Percentiles rank a stretch among this genome's conserved stretches.
These are phyloP conservation scores for Sisymbrium altissimum DNA, from an alignment of 345 rosid genomes.

Conservation along the genomic window DNA sequence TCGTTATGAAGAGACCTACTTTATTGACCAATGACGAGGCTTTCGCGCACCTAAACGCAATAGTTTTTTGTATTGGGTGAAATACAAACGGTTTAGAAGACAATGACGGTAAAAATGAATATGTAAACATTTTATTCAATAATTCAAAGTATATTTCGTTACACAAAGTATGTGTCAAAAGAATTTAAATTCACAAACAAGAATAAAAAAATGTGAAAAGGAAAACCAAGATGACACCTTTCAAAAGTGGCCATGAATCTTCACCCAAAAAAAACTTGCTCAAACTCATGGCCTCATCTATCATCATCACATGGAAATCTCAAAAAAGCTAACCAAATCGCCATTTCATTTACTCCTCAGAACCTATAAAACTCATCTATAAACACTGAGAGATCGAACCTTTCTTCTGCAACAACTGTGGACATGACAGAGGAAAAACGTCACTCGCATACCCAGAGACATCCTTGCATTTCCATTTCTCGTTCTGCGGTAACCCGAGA, in stretches of 20 bases:
- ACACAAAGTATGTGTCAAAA: constrained; percentile 13
- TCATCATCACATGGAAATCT: constrained; percentile 2
- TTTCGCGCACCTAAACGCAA: constrained; percentile 21
- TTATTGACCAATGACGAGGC: constrained; percentile 4
- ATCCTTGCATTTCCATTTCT: constrained; percentile 77
- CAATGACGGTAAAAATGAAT: neutral
- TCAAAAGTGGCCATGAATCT: constrained; percentile 17
- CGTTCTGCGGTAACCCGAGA: constrained; percentile 44
- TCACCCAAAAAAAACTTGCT: constrained; percentile 15
- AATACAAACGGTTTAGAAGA: constrained; percentile 17
- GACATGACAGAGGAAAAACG: constrained; percentile 64
- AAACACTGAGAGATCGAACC: constrained; percentile 43
- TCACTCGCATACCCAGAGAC: constrained; percentile 62
- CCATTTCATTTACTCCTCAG: neutral
- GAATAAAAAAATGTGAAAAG: neutral
- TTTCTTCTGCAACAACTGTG: constrained; percentile 56
- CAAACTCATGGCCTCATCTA: constrained; percentile 25
- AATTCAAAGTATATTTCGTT: constrained; percentile 16
- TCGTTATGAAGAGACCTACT: neutral
- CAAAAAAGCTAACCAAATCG: neutral
- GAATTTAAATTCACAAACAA: constrained; percentile 19
- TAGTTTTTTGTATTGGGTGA: neutral
- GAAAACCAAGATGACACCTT: neutral
- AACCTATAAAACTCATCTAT: constrained; percentile 4
- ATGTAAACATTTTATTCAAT: neutral